Conservation (phyloP, 2,329 filamentous ascomycete species). For the Metarhizium rileyi region DNA sequence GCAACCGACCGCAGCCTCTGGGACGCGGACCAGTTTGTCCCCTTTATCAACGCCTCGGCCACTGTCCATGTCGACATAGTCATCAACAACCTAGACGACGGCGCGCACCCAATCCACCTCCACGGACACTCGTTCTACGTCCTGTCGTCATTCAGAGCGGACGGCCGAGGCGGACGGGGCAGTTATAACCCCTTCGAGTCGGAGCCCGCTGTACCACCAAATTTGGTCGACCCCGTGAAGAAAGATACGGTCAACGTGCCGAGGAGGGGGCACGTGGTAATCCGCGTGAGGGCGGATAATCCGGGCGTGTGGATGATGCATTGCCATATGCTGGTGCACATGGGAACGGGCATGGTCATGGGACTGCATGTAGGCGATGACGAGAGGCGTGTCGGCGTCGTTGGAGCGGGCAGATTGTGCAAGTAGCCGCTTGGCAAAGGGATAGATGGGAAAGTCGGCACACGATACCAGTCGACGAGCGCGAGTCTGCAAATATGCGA, state of each 20-base stretch:
- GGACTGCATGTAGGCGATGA: slow-evolving; percentile 15
- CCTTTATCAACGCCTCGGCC: slow-evolving; percentile 8
- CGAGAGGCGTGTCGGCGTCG: background rate
- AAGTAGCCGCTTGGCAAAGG: background rate
- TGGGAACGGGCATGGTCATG: slow-evolving; percentile 17
- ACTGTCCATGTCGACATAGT: slow-evolving; percentile 16
- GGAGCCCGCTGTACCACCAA: slow-evolving; percentile 1
- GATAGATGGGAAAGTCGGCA: too few species aligned
- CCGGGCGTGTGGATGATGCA: slow-evolving; percentile 19
- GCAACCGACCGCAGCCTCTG: slow-evolving; percentile 10
- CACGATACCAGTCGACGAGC: too few species aligned
- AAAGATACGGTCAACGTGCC: slow-evolving; percentile 32
- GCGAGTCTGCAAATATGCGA: too few species aligned
- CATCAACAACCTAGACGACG: slow-evolving; percentile 24
- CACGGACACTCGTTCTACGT: slow-evolving; percentile 47
- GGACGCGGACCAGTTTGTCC: slow-evolving; percentile 15
- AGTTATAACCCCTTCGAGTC: slow-evolving; percentile 17
- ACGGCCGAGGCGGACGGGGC: slow-evolving; percentile 13
- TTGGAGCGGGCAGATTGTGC: background rate
- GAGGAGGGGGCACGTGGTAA: slow-evolving; percentile 15
- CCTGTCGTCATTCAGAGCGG: slow-evolving; percentile 13
- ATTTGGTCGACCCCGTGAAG: slow-evolving; percentile 13
- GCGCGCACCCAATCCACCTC: slow-evolving; percentile 34
- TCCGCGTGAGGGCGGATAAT: slow-evolving; percentile 15
- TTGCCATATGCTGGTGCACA: slow-evolving; percentile 20